A percentile compares a stretch with the other conserved stretches of the same genome.
phyloP scores from a whole-genome alignment of 495 filamentous ascomycete species.

The Pseudomonodictys pantanalensis region DNA sequence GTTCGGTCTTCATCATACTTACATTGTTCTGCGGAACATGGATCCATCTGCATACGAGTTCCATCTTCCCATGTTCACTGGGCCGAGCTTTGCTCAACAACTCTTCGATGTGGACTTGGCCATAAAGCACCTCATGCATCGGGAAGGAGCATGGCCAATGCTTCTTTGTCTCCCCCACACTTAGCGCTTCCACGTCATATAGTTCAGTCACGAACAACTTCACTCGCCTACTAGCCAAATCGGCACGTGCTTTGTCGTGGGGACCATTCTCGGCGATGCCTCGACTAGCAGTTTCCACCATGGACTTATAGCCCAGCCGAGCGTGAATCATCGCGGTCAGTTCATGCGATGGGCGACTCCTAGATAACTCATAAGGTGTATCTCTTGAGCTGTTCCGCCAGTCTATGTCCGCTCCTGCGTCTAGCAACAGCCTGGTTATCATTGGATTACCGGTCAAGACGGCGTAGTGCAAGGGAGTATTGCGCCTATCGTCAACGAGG shows the following conservation, averaged over 20 bases:
- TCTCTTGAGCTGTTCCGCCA: background rate
- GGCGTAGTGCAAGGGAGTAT: conserved; percentile 9
- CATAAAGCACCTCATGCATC: background rate
- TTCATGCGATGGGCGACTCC: background rate
- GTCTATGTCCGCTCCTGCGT: background rate
- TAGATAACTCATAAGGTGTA: background rate
- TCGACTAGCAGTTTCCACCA: too few relatives aligned
- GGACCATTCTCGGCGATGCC: too few relatives aligned
- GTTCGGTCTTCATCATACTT: background rate
- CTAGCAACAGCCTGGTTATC: background rate
- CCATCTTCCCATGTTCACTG: background rate
- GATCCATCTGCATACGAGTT: background rate
- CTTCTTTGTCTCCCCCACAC: too few relatives aligned
- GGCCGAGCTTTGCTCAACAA: background rate
- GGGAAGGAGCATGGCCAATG: background rate
- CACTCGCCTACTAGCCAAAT: too few relatives aligned
- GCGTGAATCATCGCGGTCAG: background rate
- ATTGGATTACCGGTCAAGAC: background rate
- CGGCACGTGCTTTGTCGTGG: too few relatives aligned
- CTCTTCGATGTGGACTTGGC: background rate
- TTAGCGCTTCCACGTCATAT: too few relatives aligned
- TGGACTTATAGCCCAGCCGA: too few relatives aligned
- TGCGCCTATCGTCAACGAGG: too few relatives aligned
- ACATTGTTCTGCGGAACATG: background rate
- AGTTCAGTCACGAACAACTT: too few relatives aligned